Conservation (phyloP, 2,329 filamentous ascomycete species). For the Nigrospora osmanthi region DNA sequence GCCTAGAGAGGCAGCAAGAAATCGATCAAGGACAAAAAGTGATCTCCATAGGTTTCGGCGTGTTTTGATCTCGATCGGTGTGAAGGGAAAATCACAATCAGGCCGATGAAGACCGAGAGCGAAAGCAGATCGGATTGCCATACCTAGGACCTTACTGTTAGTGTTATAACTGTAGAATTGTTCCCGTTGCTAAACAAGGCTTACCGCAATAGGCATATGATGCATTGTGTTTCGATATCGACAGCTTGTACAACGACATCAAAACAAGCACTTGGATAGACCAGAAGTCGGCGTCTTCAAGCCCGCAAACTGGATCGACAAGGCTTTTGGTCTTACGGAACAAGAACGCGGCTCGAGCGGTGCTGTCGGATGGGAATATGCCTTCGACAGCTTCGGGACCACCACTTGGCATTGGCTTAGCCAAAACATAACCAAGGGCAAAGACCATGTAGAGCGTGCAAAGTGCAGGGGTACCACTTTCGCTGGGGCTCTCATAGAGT, state of each 20-base stretch:
- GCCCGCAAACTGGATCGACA: conserved; percentile 33
- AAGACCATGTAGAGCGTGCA: conserved; percentile 56
- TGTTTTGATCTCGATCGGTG: conserved; percentile 32
- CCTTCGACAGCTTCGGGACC: conserved; percentile 42
- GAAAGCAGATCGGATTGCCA: conserved; percentile 56
- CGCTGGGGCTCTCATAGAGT: conserved; percentile 47
- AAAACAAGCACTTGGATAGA: conserved; percentile 55
- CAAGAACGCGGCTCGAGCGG: conserved; percentile 50
- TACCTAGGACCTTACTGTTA: conserved; percentile 30
- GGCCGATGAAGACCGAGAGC: conserved; percentile 55
- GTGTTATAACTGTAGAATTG: background rate
- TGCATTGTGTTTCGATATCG: conserved; percentile 53
- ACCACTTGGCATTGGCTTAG: conserved; percentile 40
- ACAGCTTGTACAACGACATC: conserved; percentile 59
- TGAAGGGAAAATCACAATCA: conserved; percentile 49
- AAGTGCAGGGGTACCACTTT: conserved; percentile 39
- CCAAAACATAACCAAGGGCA: conserved; percentile 53
- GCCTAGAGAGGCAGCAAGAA: conserved; percentile 55
- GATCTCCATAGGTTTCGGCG: conserved; percentile 57
- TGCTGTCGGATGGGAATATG: conserved; percentile 35
- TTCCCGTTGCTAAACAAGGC: background rate
- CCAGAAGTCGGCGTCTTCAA: conserved; percentile 58
- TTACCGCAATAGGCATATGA: conserved; percentile 55
- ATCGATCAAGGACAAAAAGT: conserved; percentile 56
- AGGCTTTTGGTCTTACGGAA: conserved; percentile 52